Conservation (phyloP, 1,139 yeast species). For the Geotrichum phurueaensis region DNA sequence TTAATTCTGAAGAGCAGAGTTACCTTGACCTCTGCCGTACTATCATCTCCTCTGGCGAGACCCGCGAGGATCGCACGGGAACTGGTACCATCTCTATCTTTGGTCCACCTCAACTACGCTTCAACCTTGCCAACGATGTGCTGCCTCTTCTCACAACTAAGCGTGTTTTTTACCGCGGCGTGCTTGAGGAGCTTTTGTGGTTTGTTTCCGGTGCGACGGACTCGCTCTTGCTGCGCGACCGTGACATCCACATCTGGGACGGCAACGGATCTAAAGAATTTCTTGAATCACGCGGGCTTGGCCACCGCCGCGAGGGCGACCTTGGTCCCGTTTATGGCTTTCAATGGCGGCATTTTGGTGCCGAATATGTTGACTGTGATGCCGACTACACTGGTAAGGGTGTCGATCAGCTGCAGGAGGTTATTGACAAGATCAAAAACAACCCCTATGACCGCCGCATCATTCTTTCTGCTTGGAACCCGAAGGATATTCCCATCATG, state of each 20-base stretch:
- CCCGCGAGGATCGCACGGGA: constrained; percentile 92
- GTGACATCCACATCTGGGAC: constrained; percentile 95
- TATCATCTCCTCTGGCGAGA: constrained; percentile 79
- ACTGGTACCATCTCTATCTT: constrained; percentile 88
- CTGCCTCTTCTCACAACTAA: constrained; percentile 92
- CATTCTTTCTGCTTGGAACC: constrained; percentile 96
- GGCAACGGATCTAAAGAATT: constrained; percentile 97
- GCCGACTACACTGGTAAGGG: constrained; percentile 85
- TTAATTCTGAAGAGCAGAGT: constrained; percentile 65
- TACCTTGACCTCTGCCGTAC: constrained; percentile 74
- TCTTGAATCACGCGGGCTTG: constrained; percentile 74
- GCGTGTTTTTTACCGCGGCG: constrained; percentile 83
- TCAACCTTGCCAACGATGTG: constrained; percentile 60
- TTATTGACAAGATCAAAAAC: constrained; percentile 70
- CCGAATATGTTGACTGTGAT: constrained; percentile 78
- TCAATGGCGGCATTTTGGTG: constrained; percentile 99
- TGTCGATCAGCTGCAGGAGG: constrained; percentile 77
- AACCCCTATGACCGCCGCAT: constrained; percentile 94
- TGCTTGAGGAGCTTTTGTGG: constrained; percentile 87
- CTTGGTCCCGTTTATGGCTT: constrained; percentile 97
- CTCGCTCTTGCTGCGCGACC: constrained; percentile 66
- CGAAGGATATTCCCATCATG: constrained; percentile 88
- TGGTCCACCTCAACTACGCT: constrained; percentile 94
- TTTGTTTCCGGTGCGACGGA: constrained; percentile 87
- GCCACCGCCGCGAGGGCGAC: constrained; percentile 83